phyloP scores from a whole-genome alignment of 2,329 filamentous ascomycete species.

The Fusarium anguioides region DNA sequence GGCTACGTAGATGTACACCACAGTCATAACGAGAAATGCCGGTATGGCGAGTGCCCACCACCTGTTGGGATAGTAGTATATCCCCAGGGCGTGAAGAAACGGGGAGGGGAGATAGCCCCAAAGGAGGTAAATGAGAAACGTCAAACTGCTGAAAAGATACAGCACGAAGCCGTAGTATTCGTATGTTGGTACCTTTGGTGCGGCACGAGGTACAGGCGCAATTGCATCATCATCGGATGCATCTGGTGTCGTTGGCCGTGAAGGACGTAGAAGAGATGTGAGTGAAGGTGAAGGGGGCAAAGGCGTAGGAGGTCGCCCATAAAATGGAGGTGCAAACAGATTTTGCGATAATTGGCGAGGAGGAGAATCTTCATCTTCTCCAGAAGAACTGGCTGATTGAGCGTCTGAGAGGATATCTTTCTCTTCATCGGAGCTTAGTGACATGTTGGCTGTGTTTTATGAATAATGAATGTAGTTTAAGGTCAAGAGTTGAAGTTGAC shows the following conservation, averaged over 20 bases:
- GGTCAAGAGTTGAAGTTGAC: slow-evolving; percentile 7
- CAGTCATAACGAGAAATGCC: slow-evolving; percentile 85
- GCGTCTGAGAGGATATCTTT: slow-evolving; percentile 53
- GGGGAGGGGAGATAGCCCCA: slow-evolving; percentile 95
- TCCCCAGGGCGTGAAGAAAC: slow-evolving; percentile 90
- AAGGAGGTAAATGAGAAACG: slow-evolving; percentile 77
- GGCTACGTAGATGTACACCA: slow-evolving; percentile 94
- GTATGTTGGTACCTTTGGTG: slow-evolving; percentile 96
- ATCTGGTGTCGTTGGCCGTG: slow-evolving; percentile 92
- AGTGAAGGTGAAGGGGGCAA: slow-evolving; percentile 92
- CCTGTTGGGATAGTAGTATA: slow-evolving; percentile 95
- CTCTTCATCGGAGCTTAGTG: slow-evolving; percentile 51
- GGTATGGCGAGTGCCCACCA: slow-evolving; percentile 98
- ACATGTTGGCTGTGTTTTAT: slow-evolving; percentile 41
- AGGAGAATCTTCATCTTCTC: slow-evolving; percentile 49
- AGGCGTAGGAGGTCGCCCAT: slow-evolving; percentile 95
- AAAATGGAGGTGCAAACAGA: slow-evolving; percentile 85
- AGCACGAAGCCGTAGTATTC: slow-evolving; percentile 99
- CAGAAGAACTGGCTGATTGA: slow-evolving; percentile 49
- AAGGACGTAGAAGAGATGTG: slow-evolving; percentile 89
- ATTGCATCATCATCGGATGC: slow-evolving; percentile 89
- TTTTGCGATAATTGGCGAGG: slow-evolving; percentile 62
- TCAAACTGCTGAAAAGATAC: slow-evolving; percentile 87
- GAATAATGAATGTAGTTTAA: background rate
- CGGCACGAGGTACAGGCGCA: slow-evolving; percentile 85